Evolutionary conservation across 2,329 filamentous ascomycete genomes (phyloP).

Genomic region (Sclerotinia minor): DNA sequence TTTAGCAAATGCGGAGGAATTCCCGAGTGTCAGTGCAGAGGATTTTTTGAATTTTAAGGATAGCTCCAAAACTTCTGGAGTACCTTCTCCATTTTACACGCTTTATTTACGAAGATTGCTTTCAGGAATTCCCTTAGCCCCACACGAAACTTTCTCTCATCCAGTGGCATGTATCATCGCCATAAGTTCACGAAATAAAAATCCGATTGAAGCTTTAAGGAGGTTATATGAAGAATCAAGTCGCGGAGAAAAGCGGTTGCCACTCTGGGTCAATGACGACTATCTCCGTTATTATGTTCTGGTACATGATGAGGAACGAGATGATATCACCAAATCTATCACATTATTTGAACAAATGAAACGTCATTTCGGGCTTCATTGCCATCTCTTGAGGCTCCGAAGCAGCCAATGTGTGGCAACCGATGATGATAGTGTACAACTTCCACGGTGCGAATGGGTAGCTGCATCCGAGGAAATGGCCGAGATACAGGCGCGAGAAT

Average conservation of each 20-base stretch:
- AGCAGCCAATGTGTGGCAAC: constrained; percentile 83
- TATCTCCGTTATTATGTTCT: constrained; percentile 95
- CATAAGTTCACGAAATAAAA: constrained; percentile 82
- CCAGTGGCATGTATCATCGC: constrained; percentile 93
- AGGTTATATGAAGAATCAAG: constrained; percentile 84
- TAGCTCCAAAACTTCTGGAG: constrained; percentile 37
- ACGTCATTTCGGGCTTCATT: constrained; percentile 93
- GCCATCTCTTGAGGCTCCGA: constrained; percentile 82
- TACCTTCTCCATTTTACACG: constrained; percentile 77
- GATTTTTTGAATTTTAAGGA: constrained; percentile 45
- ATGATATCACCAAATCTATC: constrained; percentile 88
- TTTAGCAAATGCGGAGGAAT: constrained; percentile 69
- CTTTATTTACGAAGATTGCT: constrained; percentile 82
- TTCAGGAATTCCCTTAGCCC: constrained; percentile 73
- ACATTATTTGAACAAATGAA: constrained; percentile 98
- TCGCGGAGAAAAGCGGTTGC: constrained; percentile 70
- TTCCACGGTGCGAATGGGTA: constrained; percentile 86
- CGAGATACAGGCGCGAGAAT: constrained; percentile 67
- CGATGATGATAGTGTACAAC: constrained; percentile 83
- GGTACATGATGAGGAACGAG: constrained; percentile 92
- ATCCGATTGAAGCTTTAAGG: constrained; percentile 83
- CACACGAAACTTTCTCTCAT: constrained; percentile 92
- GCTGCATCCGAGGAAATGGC: constrained; percentile 81
- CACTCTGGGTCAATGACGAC: constrained; percentile 85
- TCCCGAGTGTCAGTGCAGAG: constrained; percentile 36